Evolutionary conservation across 2,329 filamentous ascomycete genomes (phyloP).

Genomic region (Massarina eburnea): DNA sequence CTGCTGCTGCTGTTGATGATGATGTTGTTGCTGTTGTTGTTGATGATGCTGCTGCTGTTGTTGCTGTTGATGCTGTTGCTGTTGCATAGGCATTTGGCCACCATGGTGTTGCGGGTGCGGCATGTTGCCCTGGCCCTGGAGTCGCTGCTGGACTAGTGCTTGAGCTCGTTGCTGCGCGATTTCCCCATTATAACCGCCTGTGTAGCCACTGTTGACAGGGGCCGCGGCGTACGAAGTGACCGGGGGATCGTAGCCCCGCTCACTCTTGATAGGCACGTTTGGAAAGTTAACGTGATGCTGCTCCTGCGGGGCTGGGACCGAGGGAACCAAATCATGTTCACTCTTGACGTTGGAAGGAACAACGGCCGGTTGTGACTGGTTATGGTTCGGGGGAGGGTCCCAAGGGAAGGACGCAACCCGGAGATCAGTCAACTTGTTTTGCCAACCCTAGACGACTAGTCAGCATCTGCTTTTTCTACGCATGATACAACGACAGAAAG

Average conservation of each 20-base stretch:
- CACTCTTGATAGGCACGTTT: conserved; percentile 54
- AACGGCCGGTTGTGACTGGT: conserved; percentile 36
- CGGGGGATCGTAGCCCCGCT: conserved; percentile 42
- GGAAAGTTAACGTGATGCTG: conserved; percentile 31
- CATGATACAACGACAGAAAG: conserved; percentile 4
- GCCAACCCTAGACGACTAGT: conserved; percentile 72
- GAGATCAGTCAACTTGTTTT: conserved; percentile 82
- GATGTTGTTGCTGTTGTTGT: conserved; percentile 30
- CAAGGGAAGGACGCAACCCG: conserved; percentile 89
- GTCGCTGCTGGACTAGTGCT: conserved; percentile 47
- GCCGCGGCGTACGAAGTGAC: conserved; percentile 30
- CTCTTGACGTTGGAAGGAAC: conserved; percentile 45
- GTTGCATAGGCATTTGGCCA: conserved; percentile 29
- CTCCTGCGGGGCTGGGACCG: conserved; percentile 30
- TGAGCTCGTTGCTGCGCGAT: conserved; percentile 58
- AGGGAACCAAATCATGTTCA: conserved; percentile 33
- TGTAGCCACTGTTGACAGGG: conserved; percentile 38
- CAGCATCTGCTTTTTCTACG: conserved; percentile 10
- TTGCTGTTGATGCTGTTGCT: conserved; percentile 34
- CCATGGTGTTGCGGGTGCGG: conserved; percentile 27
- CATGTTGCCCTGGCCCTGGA: conserved; percentile 29
- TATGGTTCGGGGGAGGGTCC: conserved; percentile 71
- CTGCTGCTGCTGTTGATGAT: conserved; percentile 29
- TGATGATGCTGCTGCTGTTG: conserved; percentile 24
- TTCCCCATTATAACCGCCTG: conserved; percentile 44